Evolutionary conservation across 2,329 filamentous ascomycete species (phyloP), one percentile per base, ranked within the genome.

Genomic region (Aureobasidium sp.): DNA sequence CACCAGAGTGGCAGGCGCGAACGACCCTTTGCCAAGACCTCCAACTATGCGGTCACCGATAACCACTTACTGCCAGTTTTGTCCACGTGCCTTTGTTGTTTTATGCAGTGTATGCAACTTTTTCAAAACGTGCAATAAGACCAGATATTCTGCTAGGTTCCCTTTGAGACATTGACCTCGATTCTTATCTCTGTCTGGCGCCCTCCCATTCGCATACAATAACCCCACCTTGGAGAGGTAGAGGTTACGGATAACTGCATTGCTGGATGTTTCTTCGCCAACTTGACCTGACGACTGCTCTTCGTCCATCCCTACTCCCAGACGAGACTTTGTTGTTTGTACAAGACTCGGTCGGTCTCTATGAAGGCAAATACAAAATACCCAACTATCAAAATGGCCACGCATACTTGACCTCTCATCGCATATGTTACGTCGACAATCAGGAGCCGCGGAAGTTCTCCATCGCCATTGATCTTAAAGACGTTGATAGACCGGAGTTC

Each of bases 351-450:
- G 92, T 99, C 70, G 94, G 94, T 68, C 82, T 99, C 65, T 99
- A 99, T 79, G 91, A 97, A 82, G 94, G 94, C 68, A 97, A 97
- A 79, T 94, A 87, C 79, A 99, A 99, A 79, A 87, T 99, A 61
- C 88, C 90, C 39, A 87, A 92, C 71, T 91, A 95, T 67, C 94
- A 99, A 74, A 91, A 96, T 78, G 94, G 94, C 57, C 91, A 97
- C 78, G 91, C 94, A 61, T 99, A 99, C 74, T 76, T 99, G 75
- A 99, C 94, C 20, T 96, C 94, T 9, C 93, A 97, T 76, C 89
- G 94, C 59, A 86, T 91, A 65, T 99, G 93, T 79, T 99, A 97
- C 73, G 90, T 99, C 66, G 92, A 97, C 72, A 88, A 91, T 70
- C 82, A 85, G 36, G 88, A 97, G 66, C 91, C 94, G 17, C 84